Conservation (phyloP, 2,329 filamentous ascomycete species). For the Arthrobotrys sphaeroides region DNA sequence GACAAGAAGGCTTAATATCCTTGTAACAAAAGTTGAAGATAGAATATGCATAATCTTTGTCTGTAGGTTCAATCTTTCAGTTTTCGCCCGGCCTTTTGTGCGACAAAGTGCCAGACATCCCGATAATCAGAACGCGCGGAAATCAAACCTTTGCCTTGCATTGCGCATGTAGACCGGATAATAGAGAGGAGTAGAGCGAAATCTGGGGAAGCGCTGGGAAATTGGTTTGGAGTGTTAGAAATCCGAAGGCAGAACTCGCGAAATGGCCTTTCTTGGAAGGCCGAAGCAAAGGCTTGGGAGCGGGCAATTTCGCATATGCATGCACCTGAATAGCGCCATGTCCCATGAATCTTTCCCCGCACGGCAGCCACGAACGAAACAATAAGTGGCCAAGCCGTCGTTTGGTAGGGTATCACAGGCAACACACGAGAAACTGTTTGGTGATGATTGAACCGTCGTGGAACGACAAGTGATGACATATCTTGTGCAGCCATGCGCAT, state of each 20-base stretch:
- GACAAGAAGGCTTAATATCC: conserved; percentile 10
- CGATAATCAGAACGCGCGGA: not conserved
- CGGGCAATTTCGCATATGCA: conserved; percentile 32
- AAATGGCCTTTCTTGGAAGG: not conserved
- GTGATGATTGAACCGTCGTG: too few relatives aligned
- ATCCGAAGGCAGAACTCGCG: not conserved
- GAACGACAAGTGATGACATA: too few relatives aligned
- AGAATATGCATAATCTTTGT: not conserved
- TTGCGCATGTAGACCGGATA: too few relatives aligned
- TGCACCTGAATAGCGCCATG: not conserved
- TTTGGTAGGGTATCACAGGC: not conserved
- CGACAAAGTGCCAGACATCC: not conserved
- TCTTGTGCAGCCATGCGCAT: too few relatives aligned
- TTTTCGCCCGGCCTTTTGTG: not conserved
- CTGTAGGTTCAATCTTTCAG: not conserved
- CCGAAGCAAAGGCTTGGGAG: not conserved
- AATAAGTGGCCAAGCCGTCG: not conserved
- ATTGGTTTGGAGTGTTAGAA: not conserved
- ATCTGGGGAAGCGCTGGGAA: not conserved
- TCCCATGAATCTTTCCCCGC: conserved; percentile 13
- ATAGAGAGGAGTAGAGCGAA: not conserved
- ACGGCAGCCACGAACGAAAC: conserved; percentile 38
- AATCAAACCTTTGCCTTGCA: not conserved
- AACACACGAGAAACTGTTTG: too few relatives aligned
- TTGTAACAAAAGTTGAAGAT: not conserved